These are phyloP conservation scores for Pochonia chlamydosporia DNA, from an alignment of 2,329 filamentous ascomycete species.

Conservation along the genomic window DNA sequence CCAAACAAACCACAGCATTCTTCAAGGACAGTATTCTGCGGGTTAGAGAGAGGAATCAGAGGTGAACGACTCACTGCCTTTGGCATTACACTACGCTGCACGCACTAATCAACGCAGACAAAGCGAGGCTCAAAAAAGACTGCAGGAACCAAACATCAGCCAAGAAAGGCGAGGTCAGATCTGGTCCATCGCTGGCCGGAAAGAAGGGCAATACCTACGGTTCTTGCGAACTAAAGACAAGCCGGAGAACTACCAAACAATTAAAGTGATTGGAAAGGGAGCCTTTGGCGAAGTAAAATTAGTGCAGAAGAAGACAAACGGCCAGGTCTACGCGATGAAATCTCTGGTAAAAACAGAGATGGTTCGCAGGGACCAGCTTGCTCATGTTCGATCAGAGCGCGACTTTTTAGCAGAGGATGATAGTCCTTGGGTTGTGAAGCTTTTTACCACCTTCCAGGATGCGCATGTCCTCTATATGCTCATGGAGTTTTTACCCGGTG, in stretches of 20 bases:
- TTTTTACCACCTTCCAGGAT: constrained; percentile 98
- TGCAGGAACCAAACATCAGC: constrained; percentile 69
- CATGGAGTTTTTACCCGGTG: constrained; percentile 98
- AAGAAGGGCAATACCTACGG: constrained; percentile 87
- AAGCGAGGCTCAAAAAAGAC: constrained; percentile 82
- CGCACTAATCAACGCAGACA: constrained; percentile 58
- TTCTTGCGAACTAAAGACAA: constrained; percentile 91
- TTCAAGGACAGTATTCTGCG: constrained; percentile 98
- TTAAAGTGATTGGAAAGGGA: constrained; percentile 98
- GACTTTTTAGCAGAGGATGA: constrained; percentile 97
- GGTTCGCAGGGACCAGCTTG: constrained; percentile 98
- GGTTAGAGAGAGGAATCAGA: constrained; percentile 88
- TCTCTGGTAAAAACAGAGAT: constrained; percentile 98
- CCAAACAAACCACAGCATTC: constrained; percentile 74
- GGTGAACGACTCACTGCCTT: constrained; percentile 45
- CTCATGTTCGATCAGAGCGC: constrained; percentile 93
- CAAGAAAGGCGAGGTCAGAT: constrained; percentile 76
- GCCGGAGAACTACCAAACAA: constrained; percentile 88
- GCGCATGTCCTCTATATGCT: constrained; percentile 95
- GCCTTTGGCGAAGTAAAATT: constrained; percentile 98
- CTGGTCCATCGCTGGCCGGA: constrained; percentile 75
- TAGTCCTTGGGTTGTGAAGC: constrained; percentile 99
- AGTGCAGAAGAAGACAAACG: constrained; percentile 91
- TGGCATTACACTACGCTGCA: not conserved
- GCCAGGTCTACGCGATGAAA: constrained; percentile 97